Evolutionary conservation across 2,329 filamentous ascomycete genomes (phyloP).

Genomic region (Pseudogymnoascus destructans): DNA sequence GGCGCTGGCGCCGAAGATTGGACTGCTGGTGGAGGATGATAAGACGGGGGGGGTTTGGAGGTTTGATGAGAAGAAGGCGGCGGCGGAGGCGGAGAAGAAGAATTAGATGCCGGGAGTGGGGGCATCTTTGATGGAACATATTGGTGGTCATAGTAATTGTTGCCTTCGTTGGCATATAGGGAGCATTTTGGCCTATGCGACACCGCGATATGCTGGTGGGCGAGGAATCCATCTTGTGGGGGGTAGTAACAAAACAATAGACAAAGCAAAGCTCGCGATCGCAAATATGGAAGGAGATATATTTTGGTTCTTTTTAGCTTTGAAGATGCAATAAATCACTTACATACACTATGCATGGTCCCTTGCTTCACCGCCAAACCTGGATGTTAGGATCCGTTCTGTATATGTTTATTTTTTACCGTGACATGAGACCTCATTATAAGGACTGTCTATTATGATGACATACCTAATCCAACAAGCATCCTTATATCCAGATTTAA

Average conservation of each 20-base stretch:
- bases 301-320: background rate
- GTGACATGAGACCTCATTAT: background rate
- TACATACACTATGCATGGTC: background rate
- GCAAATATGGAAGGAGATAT: background rate
- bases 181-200: background rate
- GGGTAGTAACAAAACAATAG: background rate
- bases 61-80: slow-evolving; percentile 38
- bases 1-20: slow-evolving; percentile 31
- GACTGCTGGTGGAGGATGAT: slow-evolving; percentile 35
- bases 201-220: background rate
- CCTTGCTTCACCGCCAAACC: background rate
- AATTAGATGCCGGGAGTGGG: background rate
- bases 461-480: background rate
- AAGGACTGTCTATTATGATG: background rate
- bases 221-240: background rate
- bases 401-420: background rate
- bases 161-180: background rate
- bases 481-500: background rate
- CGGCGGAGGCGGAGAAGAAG: background rate
- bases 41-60: slow-evolving; percentile 61
- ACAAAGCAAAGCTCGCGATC: background rate
- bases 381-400: background rate
- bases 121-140: background rate
- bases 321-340: background rate
- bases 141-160: background rate